Conservation (phyloP, 1,139 yeast genomes). For the Hyphopichia fennica region DNA sequence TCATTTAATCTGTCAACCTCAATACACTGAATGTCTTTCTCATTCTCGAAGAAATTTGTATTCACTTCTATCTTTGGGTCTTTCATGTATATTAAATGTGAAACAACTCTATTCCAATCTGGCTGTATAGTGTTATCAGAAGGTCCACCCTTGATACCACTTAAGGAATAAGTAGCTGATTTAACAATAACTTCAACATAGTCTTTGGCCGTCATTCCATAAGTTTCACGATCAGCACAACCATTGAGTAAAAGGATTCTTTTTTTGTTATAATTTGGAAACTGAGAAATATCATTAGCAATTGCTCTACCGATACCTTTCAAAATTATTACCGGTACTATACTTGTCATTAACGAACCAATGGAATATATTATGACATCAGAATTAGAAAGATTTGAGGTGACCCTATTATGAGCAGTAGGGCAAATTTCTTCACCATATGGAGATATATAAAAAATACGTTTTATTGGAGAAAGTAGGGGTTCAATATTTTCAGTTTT, state of each 20-base stretch:
- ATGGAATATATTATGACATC: constrained; percentile 72
- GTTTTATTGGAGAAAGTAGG: constrained; percentile 69
- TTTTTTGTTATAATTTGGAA: constrained; percentile 24
- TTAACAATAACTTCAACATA: constrained; percentile 56
- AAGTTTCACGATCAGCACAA: constrained; percentile 72
- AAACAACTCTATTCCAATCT: constrained; percentile 46
- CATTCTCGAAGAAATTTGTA: constrained; percentile 25
- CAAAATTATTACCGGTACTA: constrained; percentile 71
- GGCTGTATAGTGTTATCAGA: constrained; percentile 8
- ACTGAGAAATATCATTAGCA: constrained; percentile 27
- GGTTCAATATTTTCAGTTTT: constrained; percentile 57
- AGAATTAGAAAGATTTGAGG: constrained; percentile 49
- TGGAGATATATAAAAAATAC: constrained; percentile 81
- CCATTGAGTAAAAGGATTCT: constrained; percentile 70
- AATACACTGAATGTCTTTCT: constrained; percentile 48
- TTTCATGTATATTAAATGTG: constrained; percentile 57
- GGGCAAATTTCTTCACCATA: constrained; percentile 89
- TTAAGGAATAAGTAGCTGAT: constrained; percentile 44
- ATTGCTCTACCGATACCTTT: constrained; percentile 71
- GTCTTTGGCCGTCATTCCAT: constrained; percentile 59
- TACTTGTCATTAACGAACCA: constrained; percentile 86
- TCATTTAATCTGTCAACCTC: constrained; percentile 30
- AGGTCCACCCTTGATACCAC: constrained; percentile 8
- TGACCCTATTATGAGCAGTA: constrained; percentile 64
- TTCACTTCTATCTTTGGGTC: constrained; percentile 52